phyloP scores from a whole-genome alignment of 257 asterid species.

The Penstemon barbatus region DNA sequence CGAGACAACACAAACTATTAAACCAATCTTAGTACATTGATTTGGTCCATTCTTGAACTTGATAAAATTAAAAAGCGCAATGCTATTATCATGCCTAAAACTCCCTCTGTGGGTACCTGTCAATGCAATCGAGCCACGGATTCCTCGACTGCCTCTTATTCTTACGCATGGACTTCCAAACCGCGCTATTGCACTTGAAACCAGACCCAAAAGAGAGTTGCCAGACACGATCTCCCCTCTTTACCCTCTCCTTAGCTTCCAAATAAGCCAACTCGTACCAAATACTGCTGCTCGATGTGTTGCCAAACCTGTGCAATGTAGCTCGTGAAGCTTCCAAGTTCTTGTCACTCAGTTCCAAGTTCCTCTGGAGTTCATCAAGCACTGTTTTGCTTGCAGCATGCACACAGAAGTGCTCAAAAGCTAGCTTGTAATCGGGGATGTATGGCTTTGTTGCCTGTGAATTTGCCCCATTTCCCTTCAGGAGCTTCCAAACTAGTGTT shows the following conservation, averaged over 20 bases:
- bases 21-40: background rate
- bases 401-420: conserved; percentile 92
- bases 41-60: background rate
- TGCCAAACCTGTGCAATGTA: conserved; percentile 77
- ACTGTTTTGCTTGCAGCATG: conserved; percentile 88
- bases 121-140: conserved; percentile 77
- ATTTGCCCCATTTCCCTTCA: conserved; percentile 35
- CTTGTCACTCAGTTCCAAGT: conserved; percentile 68
- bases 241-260: conserved; percentile 76
- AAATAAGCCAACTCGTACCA: conserved; percentile 92
- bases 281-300: conserved; percentile 94
- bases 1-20: background rate
- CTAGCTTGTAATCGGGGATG: conserved; percentile 94
- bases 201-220: conserved; percentile 96
- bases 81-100: conserved; percentile 10
- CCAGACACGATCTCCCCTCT: conserved; percentile 81
- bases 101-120: conserved; percentile 50
- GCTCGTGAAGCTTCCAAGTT: conserved; percentile 84
- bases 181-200: conserved; percentile 88
- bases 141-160: conserved; percentile 39
- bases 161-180: conserved; percentile 69
- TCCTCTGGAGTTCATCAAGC: conserved; percentile 86
- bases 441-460: conserved; percentile 57
- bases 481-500: conserved; percentile 51
- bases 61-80: background rate